phyloP scores from a whole-genome alignment of 2,329 filamentous ascomycete species.

The Fusarium setosum region DNA sequence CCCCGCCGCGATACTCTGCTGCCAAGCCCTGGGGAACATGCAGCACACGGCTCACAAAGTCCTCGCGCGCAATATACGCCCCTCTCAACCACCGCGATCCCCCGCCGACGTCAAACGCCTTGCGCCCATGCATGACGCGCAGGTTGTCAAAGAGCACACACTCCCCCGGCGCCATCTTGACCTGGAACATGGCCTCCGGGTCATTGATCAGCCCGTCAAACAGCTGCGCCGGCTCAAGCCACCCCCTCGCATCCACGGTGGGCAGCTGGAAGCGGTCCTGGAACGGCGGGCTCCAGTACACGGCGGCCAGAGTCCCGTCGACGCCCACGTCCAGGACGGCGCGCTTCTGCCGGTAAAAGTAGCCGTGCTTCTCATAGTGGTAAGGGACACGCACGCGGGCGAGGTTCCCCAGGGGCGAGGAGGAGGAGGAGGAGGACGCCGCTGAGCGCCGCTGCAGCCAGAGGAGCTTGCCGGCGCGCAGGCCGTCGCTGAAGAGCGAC shows the following conservation, averaged over 20 bases:
- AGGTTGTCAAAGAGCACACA: slow-evolving; percentile 95
- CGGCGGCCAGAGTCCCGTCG: slow-evolving; percentile 40
- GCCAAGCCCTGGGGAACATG: slow-evolving; percentile 45
- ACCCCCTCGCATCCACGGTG: slow-evolving; percentile 45
- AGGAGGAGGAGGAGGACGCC: no score
- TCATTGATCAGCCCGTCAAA: slow-evolving; percentile 72
- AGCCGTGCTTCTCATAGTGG: slow-evolving; percentile 74
- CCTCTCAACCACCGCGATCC: slow-evolving; percentile 87
- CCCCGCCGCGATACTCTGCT: slow-evolving; percentile 35
- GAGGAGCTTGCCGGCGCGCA: slow-evolving; percentile 64
- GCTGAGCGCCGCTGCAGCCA: no score
- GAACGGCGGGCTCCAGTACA: slow-evolving; percentile 82
- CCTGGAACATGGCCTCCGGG: slow-evolving; percentile 71
- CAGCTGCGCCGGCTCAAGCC: slow-evolving; percentile 60
- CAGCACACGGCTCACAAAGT: slow-evolving; percentile 52
- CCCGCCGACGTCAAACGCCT: slow-evolving; percentile 73
- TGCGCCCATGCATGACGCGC: slow-evolving; percentile 85
- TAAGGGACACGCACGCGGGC: slow-evolving; percentile 64
- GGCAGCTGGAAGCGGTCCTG: slow-evolving; percentile 64
- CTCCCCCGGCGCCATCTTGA: slow-evolving; percentile 82
- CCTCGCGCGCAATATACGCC: slow-evolving; percentile 76
- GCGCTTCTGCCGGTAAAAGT: slow-evolving; percentile 70
- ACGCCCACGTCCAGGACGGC: slow-evolving; percentile 60
- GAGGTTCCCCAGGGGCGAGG: slow-evolving; percentile 57
- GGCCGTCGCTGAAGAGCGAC: slow-evolving; percentile 86